Percentiles rank a stretch among this genome's conserved stretches.
These are phyloP conservation scores for Bombardia bombarda DNA, from an alignment of 495 filamentous ascomycete genomes.

Conservation along the genomic window DNA sequence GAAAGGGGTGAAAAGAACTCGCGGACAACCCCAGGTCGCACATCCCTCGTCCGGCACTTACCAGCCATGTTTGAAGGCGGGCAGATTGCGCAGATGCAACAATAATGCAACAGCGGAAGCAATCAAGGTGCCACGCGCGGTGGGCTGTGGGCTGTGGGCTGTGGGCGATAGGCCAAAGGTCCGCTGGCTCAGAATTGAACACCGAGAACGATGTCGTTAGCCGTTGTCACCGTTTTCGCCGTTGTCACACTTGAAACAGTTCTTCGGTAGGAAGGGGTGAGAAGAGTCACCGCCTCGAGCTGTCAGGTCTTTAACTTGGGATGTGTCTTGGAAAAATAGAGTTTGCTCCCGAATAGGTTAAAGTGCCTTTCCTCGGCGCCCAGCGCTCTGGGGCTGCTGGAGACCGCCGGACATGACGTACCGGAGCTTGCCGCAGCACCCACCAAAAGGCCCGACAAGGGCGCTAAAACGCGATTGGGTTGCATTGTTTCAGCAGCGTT, in stretches of 20 bases:
- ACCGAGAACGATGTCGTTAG: too few species aligned
- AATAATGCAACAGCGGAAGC: neutral
- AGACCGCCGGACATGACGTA: too few species aligned
- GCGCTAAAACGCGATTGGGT: constrained; percentile 1
- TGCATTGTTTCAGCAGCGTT: constrained; percentile 11
- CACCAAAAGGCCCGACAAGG: constrained; percentile 1
- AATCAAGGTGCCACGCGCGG: neutral
- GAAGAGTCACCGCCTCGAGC: constrained; percentile 7
- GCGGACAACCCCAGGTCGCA: too few species aligned
- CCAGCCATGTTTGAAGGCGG: constrained; percentile 4
- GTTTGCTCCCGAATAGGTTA: neutral
- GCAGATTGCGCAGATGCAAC: neutral
- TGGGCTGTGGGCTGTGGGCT: too few species aligned
- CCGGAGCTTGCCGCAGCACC: neutral
- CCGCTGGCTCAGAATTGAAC: too few species aligned
- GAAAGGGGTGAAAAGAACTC: too few species aligned
- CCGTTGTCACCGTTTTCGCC: too few species aligned
- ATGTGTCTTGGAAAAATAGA: neutral
- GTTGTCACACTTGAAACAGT: neutral
- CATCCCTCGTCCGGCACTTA: constrained; percentile 8
- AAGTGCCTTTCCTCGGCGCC: too few species aligned
- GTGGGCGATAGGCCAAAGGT: neutral
- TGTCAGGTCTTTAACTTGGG: neutral
- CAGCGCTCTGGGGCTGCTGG: too few species aligned
- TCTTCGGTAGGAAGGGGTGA: neutral